Evolutionary conservation across 2,329 filamentous ascomycete species (phyloP).

Genomic region (Alternaria triticimaculans): DNA sequence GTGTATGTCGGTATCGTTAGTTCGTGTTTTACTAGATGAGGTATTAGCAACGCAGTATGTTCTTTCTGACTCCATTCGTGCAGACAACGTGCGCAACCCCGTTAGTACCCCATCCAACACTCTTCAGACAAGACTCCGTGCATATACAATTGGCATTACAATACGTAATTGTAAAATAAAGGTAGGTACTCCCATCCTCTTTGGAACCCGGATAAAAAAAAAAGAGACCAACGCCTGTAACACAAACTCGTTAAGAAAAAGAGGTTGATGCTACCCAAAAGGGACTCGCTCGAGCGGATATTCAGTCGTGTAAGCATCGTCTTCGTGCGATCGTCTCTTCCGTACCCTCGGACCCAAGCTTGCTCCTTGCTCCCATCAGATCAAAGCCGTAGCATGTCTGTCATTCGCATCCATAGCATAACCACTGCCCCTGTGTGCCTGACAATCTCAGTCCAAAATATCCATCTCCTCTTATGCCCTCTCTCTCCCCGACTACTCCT

Average conservation of each 20-base stretch:
- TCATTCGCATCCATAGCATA: not conserved
- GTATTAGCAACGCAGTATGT: not conserved
- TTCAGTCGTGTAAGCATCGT: constrained; percentile 6
- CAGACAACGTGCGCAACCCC: no score
- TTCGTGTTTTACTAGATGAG: not conserved
- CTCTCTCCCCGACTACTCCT: not conserved
- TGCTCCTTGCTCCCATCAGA: not conserved
- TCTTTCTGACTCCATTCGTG: not conserved
- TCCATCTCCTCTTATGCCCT: not conserved
- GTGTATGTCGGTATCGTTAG: not conserved
- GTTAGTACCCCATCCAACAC: not conserved
- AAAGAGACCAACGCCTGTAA: constrained; percentile 6
- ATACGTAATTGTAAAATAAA: constrained; percentile 11
- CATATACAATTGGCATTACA: constrained; percentile 18
- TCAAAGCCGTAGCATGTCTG: constrained; percentile 2
- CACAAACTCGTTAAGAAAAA: constrained; percentile 8
- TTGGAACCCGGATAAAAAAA: not conserved
- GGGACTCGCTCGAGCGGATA: constrained; percentile 4
- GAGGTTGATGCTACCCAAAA: constrained; percentile 7
- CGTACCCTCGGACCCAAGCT: not conserved
- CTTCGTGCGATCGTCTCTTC: constrained; percentile 5
- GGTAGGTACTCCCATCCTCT: constrained; percentile 12
- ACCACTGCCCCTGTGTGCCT: not conserved
- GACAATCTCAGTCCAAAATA: not conserved
- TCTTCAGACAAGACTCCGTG: not conserved